Conservation (phyloP, 2,329 filamentous ascomycete genomes). For the Fusarium transvaalense region DNA sequence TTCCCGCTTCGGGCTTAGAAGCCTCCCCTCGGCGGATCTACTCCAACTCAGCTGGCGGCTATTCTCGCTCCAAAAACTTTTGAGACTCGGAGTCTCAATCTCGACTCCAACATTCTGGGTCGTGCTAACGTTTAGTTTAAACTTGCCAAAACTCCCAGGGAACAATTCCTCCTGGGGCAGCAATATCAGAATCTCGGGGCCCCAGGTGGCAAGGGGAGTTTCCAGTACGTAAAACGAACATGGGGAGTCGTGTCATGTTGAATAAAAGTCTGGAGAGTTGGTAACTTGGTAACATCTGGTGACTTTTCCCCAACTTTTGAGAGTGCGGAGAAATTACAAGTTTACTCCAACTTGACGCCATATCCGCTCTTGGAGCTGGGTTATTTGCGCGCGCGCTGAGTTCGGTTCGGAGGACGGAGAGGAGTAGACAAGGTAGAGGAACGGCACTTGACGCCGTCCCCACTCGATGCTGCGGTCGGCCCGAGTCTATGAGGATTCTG, state of each 20-base stretch:
- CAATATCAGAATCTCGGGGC: conserved; percentile 30
- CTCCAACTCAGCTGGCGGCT: conserved; percentile 32
- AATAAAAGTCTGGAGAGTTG: conserved; percentile 7
- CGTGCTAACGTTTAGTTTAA: conserved; percentile 6
- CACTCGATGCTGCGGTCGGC: conserved; percentile 25
- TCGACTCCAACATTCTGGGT: conserved; percentile 13
- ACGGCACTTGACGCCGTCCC: conserved; percentile 29
- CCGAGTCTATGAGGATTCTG: conserved; percentile 17
- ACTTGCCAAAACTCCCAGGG: conserved; percentile 1
- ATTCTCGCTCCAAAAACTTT: conserved; percentile 23
- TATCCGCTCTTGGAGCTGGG: conserved; percentile 16
- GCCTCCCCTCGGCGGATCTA: conserved; percentile 10
- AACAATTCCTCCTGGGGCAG: background rate
- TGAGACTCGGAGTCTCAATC: background rate
- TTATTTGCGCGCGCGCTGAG: conserved; percentile 5
- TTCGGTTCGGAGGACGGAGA: conserved; percentile 12
- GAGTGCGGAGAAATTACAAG: conserved; percentile 20
- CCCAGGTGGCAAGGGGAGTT: conserved; percentile 24
- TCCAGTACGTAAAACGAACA: conserved; percentile 23
- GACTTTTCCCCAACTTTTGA: conserved; percentile 19
- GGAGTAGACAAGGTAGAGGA: conserved; percentile 4
- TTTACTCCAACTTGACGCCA: conserved; percentile 34
- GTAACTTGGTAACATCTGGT: conserved; percentile 2
- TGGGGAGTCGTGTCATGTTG: conserved; percentile 8
- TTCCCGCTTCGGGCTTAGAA: background rate